phyloP scores from a whole-genome alignment of 2,329 filamentous ascomycete species.

The Thelonectria blattea region DNA sequence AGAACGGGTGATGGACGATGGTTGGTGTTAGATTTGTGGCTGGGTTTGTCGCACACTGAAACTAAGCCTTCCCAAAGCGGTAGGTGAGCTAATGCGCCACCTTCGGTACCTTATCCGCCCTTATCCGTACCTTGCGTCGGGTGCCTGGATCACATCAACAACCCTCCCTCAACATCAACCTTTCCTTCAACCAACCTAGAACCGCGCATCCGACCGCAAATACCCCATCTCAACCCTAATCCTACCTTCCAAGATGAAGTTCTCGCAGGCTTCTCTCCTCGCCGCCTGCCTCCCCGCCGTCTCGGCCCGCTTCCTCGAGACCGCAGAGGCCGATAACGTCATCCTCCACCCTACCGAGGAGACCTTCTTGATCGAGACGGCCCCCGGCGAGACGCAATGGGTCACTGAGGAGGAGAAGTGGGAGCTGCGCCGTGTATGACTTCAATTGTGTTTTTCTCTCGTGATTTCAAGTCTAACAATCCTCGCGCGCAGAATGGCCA shows the following conservation, averaged over 20 bases:
- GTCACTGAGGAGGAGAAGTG: conserved; percentile 96
- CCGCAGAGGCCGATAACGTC: conserved; percentile 57
- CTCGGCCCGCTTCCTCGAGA: conserved; percentile 63
- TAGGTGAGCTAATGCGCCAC: conserved; percentile 6
- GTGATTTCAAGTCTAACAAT: conserved; percentile 14
- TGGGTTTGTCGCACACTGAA: conserved; percentile 10
- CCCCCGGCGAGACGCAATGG: conserved; percentile 83
- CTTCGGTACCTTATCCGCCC: background rate
- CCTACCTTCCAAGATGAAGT: conserved; percentile 53
- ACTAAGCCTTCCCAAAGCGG: conserved; percentile 4
- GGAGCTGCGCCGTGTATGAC: conserved; percentile 76
- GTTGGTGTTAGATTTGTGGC: conserved; percentile 9
- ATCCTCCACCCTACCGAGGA: conserved; percentile 49
- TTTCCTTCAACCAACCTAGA: background rate
- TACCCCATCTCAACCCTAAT: background rate
- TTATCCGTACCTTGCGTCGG: conserved; percentile 8
- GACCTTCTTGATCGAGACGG: conserved; percentile 78
- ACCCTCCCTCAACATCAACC: conserved; percentile 5
- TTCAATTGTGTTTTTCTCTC: background rate
- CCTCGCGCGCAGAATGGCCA: conserved; percentile 68
- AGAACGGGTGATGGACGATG: background rate
- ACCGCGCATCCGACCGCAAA: background rate
- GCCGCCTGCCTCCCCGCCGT: conserved; percentile 61
- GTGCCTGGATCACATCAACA: conserved; percentile 11
- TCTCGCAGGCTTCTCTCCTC: conserved; percentile 58